A percentile compares a stretch with the other conserved stretches of the same genome.
These are phyloP conservation scores for Moniliophthora roreri DNA, from an alignment of 1,284 basidiomycete genomes.

Conservation along the genomic window DNA sequence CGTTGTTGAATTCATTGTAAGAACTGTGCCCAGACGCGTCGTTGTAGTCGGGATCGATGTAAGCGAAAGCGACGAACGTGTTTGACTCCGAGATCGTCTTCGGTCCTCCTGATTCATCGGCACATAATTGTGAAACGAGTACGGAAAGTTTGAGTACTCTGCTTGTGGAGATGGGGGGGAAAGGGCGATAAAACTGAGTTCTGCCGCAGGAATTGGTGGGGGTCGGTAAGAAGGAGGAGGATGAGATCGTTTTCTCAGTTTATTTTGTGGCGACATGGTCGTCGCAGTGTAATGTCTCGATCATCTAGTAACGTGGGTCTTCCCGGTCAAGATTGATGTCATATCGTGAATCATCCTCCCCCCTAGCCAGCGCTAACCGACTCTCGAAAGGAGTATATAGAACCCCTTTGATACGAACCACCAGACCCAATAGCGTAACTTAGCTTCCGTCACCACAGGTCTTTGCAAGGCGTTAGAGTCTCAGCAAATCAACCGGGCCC, in stretches of 20 bases:
- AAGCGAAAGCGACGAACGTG: conserved; percentile 1
- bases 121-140: conserved; percentile 4
- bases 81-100: conserved; percentile 5
- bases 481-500: no score
- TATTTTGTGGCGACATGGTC: conserved; percentile 2
- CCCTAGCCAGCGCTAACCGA: no score
- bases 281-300: no score
- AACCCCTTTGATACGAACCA: no score
- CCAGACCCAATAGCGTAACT: no score
- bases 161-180: conserved; percentile 1
- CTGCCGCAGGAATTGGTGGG: conserved; percentile 1
- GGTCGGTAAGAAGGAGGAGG: conserved; percentile 11
- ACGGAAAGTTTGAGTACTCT: conserved; percentile 10
- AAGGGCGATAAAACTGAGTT: conserved; percentile 8
- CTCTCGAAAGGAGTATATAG: no score
- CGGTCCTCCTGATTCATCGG: conserved; percentile 1
- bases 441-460: no score
- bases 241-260: conserved; percentile 11
- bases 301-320: no score
- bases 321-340: no score
- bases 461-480: no score
- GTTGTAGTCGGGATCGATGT: not conserved
- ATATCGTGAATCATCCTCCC: no score
- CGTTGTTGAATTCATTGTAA: not conserved
- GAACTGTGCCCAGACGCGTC: conserved; percentile 2